Conservation (phyloP, 345 rosid species). For the Anastatica hierochuntica region DNA sequence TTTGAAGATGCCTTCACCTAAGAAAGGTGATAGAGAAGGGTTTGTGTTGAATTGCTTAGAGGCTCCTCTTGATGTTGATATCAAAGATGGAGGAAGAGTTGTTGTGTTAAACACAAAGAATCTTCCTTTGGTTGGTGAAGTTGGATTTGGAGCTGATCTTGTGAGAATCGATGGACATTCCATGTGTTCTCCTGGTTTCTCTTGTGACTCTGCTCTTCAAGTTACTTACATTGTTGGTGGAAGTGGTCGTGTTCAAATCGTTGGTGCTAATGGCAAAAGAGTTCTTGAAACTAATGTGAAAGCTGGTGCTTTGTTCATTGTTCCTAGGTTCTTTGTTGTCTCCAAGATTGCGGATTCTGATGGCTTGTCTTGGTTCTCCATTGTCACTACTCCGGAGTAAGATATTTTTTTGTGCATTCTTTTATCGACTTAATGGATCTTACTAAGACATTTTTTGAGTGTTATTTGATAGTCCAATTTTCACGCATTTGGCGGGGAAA, state of each 20-base stretch:
- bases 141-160: conserved; percentile 87
- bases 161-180: conserved; percentile 67
- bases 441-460: background rate
- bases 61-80: conserved; percentile 75
- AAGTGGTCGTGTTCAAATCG: conserved; percentile 67
- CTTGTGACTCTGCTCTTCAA: conserved; percentile 84
- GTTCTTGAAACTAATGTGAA: conserved; percentile 65
- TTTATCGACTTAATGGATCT: background rate
- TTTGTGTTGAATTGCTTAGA: conserved; percentile 66
- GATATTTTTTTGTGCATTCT: background rate
- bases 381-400: conserved; percentile 84
- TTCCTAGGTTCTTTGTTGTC: conserved; percentile 81
- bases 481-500: conserved; percentile 86
- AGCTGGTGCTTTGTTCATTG: conserved; percentile 64
- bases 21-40: conserved; percentile 44
- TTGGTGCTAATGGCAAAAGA: conserved; percentile 62
- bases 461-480: conserved; percentile 50
- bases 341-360: conserved; percentile 77
- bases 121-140: conserved; percentile 75
- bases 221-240: conserved; percentile 76
- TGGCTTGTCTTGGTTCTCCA: conserved; percentile 84
- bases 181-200: conserved; percentile 95
- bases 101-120: conserved; percentile 76
- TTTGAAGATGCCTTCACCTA: conserved; percentile 53
- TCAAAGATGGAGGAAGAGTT: conserved; percentile 70